A percentile compares a stretch with the other conserved stretches of the same genome.
phyloP scores from a whole-genome alignment of 2,329 filamentous ascomycete genomes.

The Pyrenophora tritici-repentis region DNA sequence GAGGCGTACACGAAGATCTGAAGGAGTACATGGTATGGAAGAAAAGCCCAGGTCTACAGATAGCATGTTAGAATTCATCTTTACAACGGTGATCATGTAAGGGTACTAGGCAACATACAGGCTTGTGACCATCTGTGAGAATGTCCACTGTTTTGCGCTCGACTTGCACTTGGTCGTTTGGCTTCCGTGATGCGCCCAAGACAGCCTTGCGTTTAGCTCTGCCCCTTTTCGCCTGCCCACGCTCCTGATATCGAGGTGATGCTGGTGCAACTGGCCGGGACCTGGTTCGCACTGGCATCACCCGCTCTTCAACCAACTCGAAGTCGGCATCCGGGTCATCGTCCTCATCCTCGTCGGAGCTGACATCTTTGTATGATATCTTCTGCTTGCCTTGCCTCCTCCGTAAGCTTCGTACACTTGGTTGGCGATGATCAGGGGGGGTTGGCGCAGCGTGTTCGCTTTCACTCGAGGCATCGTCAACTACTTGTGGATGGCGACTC shows the following conservation, averaged over 20 bases:
- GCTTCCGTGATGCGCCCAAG: slow-evolving; percentile 36
- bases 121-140: slow-evolving; percentile 34
- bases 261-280: slow-evolving; percentile 10
- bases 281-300: slow-evolving; percentile 14
- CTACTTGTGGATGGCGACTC: slow-evolving; percentile 26
- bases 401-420: slow-evolving; percentile 9
- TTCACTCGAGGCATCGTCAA: slow-evolving; percentile 19
- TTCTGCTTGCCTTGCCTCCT: slow-evolving; percentile 18
- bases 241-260: slow-evolving; percentile 18
- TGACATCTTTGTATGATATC: slow-evolving; percentile 43
- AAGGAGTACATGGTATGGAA: slow-evolving; percentile 71
- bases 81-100: not conserved
- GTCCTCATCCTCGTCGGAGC: slow-evolving; percentile 28
- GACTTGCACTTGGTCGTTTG: slow-evolving; percentile 15
- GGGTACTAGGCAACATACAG: slow-evolving; percentile 9
- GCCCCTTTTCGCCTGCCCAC: slow-evolving; percentile 7
- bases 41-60: slow-evolving; percentile 42
- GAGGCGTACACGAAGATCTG: slow-evolving; percentile 73
- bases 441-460: slow-evolving; percentile 11
- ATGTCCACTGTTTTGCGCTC: slow-evolving; percentile 18
- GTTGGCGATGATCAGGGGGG: slow-evolving; percentile 3
- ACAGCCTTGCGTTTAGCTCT: slow-evolving; percentile 17
- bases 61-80: not conserved
- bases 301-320: slow-evolving; percentile 24
- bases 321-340: slow-evolving; percentile 35